These are phyloP conservation scores for Trametes versicolor DNA, from an alignment of 1,284 basidiomycete species.

Conservation along the genomic window DNA sequence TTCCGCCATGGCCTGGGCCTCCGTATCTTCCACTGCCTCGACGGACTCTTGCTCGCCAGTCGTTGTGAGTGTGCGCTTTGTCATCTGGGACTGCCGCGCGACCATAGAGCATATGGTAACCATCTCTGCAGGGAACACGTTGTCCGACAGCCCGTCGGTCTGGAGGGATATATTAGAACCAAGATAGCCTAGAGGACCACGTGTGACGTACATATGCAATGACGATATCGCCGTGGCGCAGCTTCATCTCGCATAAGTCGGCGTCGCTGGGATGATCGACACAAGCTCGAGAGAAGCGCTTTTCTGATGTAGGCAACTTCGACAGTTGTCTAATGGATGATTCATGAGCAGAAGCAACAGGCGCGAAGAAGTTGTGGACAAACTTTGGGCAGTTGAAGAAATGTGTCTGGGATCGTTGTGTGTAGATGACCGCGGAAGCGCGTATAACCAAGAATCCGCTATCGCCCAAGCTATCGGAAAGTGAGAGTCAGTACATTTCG, in stretches of 20 bases:
- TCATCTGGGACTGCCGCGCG: slow-evolving; percentile 52
- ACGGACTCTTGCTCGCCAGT: slow-evolving; percentile 21
- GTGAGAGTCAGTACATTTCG: neutral
- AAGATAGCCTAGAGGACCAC: neutral
- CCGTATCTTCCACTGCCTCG: slow-evolving; percentile 55
- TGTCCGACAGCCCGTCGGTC: slow-evolving; percentile 91
- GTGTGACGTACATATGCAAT: slow-evolving; percentile 69
- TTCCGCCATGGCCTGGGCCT: slow-evolving; percentile 77
- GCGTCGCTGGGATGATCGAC: slow-evolving; percentile 76
- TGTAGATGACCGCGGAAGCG: slow-evolving; percentile 69
- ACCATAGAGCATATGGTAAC: slow-evolving; percentile 73
- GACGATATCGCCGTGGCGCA: slow-evolving; percentile 79
- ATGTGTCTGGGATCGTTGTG: slow-evolving; percentile 76
- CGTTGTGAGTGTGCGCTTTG: slow-evolving; percentile 25
- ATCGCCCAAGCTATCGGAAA: slow-evolving; percentile 76
- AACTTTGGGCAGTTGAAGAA: slow-evolving; percentile 87
- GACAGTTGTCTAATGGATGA: slow-evolving; percentile 65
- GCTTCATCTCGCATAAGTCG: slow-evolving; percentile 67
- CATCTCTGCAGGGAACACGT: slow-evolving; percentile 82
- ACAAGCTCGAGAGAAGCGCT: slow-evolving; percentile 55
- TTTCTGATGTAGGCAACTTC: slow-evolving; percentile 62
- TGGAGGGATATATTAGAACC: slow-evolving; percentile 43
- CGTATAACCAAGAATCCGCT: slow-evolving; percentile 87
- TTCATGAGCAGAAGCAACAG: neutral
- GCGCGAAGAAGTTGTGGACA: slow-evolving; percentile 27